Evolutionary conservation across 1,139 yeast genomes (phyloP), one percentile per base, ranked within the genome.

Genomic region (Citeromyces hawaiiensis): DNA sequence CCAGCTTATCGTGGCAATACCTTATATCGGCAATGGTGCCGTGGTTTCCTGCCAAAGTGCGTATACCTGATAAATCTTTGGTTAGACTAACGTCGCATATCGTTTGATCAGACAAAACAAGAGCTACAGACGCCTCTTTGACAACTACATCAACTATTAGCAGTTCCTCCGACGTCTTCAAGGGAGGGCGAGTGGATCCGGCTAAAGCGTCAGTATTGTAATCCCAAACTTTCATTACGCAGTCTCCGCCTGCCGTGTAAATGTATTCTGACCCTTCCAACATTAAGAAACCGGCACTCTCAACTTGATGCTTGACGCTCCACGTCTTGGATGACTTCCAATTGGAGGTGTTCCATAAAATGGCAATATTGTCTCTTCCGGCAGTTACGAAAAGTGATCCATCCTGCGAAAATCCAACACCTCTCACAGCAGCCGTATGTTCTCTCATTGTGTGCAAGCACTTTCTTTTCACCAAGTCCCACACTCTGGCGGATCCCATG

Each of bases 1-100:
- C 96, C 38, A 88, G 57, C 27, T 57, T 52, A 17, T 52, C 48
- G 0, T 93, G 94, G 34, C 79, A 82, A 52, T 77, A 80, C 47
- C 75, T 71, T 59, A 86, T 70, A 53, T 86, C 98, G 7, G 96
- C 94, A 51, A 91, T 79, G 30, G 93, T 93, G 44, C 96, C 97
- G 58, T 91, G 96, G 56, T 88, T 87, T 50, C 97, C 97, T 1
- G 96, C 94, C 47, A 87, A 68, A 37, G 76, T 66, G 40, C 75
- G 66, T 9, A 59, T 48, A 3, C 73, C 54, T 9, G 70, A 66
- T 8, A 83, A 45, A 16, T 42, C 38, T 2, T 40, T 30, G 6
- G 57, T 50, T 14, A 68, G 44, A 44, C 72, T 70, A 14, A 79
- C 47, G 49, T 77, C 71, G 31, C 74, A 67, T 21, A 88, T 60